These are phyloP conservation scores for Rhizopogon vulgaris DNA, from an alignment of 768 basidiomycete species.

Conservation along the genomic window DNA sequence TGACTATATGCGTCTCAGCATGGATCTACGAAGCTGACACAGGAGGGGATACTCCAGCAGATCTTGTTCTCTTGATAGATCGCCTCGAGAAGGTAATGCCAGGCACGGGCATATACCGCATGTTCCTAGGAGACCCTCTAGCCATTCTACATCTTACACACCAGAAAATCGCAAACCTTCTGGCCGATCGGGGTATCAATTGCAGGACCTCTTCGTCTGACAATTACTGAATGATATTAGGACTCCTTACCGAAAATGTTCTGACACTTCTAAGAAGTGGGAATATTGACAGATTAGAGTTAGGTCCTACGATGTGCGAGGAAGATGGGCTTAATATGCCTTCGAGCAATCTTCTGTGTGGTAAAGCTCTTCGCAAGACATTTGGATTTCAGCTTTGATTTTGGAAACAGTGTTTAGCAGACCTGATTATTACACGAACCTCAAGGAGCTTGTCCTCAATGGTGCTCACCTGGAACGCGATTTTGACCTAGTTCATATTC, in stretches of 20 bases:
- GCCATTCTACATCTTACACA: conserved; percentile 15
- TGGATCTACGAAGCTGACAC: conserved; percentile 35
- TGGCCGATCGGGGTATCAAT: conserved; percentile 19
- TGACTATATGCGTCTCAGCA: conserved; percentile 23
- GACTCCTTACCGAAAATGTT: conserved; percentile 40
- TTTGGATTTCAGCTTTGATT: conserved; percentile 1
- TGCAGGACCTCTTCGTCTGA: conserved; percentile 27
- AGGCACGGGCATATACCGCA: conserved; percentile 1
- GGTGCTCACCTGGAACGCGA: conserved; percentile 37
- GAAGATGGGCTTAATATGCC: conserved; percentile 47
- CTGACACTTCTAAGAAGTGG: conserved; percentile 41
- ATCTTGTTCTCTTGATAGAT: conserved; percentile 29
- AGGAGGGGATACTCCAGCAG: conserved; percentile 35
- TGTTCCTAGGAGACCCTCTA: not conserved
- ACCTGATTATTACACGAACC: conserved; percentile 44
- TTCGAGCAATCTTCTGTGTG: conserved; percentile 35
- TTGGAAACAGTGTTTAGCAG: conserved; percentile 41
- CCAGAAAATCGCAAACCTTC: conserved; percentile 35
- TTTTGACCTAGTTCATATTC: conserved; percentile 44
- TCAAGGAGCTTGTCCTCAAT: conserved; percentile 46
- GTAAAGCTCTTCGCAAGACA: conserved; percentile 21
- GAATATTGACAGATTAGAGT: conserved; percentile 36
- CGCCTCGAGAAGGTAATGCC: conserved; percentile 33
- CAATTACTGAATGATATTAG: conserved; percentile 21
- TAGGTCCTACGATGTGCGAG: conserved; percentile 41